Evolutionary conservation across 2,329 filamentous ascomycete species (phyloP), one percentile per base, ranked within the genome.

Genomic region (Neofusicoccum sp.): DNA sequence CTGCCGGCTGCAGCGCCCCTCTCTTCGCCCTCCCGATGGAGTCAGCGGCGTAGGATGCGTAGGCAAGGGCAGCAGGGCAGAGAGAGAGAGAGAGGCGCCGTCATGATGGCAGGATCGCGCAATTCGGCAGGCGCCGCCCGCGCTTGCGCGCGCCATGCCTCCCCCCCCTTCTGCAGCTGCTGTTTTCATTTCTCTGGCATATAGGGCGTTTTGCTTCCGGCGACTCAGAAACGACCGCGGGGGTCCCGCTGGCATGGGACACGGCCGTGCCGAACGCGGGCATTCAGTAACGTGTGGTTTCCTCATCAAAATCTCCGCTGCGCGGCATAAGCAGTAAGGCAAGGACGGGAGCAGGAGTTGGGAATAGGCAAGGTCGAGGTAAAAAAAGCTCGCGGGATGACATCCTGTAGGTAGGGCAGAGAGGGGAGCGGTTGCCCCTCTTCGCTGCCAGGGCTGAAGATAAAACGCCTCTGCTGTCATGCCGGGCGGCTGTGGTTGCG

Each of bases 241-340:
- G 22, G 22, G 22, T 22, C 22, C 22, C 22, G 22, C 22, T 22
- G 22, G 22, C 22, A 22, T 22, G 22, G 22, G 22, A 22, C 22
- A 22, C 22, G 22, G 22, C 22, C 2, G 22, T 22, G 22, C 22
- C 22, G 22, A 22, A 22, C 22, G 22, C 34, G 39, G 28, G 22
- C 29, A 8, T 36, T 34, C 22, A 22, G 28, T 22, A 56, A 56
- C 41, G 28, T 36, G 50, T 3, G 43, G 34, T 22, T 31, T 56
- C 28, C 37, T 14, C 49, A 36, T 44, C 28, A 39, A 56, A 56
- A 56, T 56, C 54, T 58, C 54, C 54, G 54, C 54, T 45, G 54
- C 41, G 29, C 14, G 11, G 54, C 54, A 58, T 58, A 58, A 58
- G 54, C 54, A 58, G 54, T 47, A 45, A 45, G 37, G 54, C 29